Percentiles rank a stretch among this genome's conserved stretches.
phyloP scores from a whole-genome alignment of 371 early-diverging fungal genomes.

The Massospora cicadina region DNA sequence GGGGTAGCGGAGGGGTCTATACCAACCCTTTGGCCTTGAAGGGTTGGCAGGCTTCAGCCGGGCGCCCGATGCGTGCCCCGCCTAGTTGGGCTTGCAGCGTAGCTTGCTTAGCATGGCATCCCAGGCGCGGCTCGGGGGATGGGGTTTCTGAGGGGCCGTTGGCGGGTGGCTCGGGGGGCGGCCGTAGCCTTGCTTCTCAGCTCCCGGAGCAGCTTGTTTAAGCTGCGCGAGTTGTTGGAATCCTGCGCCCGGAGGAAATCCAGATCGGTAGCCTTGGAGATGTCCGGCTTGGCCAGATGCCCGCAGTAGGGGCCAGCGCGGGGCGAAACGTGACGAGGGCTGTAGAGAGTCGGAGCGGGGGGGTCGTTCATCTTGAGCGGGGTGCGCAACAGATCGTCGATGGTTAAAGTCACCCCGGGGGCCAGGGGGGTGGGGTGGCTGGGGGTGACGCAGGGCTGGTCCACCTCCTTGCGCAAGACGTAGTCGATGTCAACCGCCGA shows the following conservation, averaged over 20 bases:
- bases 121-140: background rate
- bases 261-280: background rate
- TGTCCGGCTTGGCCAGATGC: background rate
- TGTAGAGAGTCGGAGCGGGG: background rate
- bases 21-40: no score
- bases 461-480: slow-evolving; percentile 82
- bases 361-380: background rate
- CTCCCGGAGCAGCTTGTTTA: background rate
- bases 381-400: slow-evolving; percentile 25
- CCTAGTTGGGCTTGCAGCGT: background rate
- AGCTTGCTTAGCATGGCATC: background rate
- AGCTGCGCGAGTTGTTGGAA: background rate
- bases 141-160: background rate
- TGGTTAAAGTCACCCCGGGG: slow-evolving; percentile 33
- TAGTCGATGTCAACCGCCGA: slow-evolving; percentile 88
- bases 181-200: background rate
- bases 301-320: background rate
- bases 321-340: background rate
- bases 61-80: no score
- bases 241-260: background rate
- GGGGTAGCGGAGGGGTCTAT: no score
- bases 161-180: background rate
- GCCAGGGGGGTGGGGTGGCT: slow-evolving; percentile 39
- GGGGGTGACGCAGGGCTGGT: slow-evolving; percentile 57
- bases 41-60: no score